Base-by-base conservation (phyloP, 495 filamentous ascomycete genomes). In the Aspergillus wentii region DNA sequence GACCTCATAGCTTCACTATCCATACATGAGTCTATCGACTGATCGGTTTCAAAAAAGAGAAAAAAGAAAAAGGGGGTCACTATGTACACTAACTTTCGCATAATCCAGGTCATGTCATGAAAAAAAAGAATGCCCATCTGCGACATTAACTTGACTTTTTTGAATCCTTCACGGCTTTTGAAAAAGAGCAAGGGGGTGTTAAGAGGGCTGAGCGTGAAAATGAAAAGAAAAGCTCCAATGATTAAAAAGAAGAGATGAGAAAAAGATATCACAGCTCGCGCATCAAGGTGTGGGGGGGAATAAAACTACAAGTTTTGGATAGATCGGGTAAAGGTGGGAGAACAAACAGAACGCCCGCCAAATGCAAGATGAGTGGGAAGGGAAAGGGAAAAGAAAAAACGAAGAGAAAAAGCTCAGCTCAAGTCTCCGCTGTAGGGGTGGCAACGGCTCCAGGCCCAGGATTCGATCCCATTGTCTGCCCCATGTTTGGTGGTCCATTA, bases 21-120 rank as follows among this genome's bases (percentile, higher is more conserved):
- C 65, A 44, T 58, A 58, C 54, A 58, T 34, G 33, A 43, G 41
- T 54, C 51, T 52, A 46, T 52, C 50, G 48, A 52, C 48, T 42
- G 38, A 34, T 45, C 30, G 42, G 38, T 17, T 45, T 35, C 27
- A 17, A 23, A 26, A 42, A 25, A 33, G 23, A 26, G 29, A 27
- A 32, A 31, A 42, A 29, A 49, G 15, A 30, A 38, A 17, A 30
- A 49, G 50, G 54, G 51, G 53, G 25, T 43, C 49, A 55, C 42
- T 69, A 69, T 69, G 54, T 69, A 69, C 65, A 69, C 49, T 64
- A 57, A 62, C 53, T 49, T 49, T 47, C 33, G 46, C 54, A 61
- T 57, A 53, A 45, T 40, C 29, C 33, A 40, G 44, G 33, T 37
- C 36, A 43, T 32, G 38, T 56, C 43, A 40, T 50, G 31, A 48